Conservation (phyloP, 345 rosid genomes). For the Hevea brasiliensis region DNA sequence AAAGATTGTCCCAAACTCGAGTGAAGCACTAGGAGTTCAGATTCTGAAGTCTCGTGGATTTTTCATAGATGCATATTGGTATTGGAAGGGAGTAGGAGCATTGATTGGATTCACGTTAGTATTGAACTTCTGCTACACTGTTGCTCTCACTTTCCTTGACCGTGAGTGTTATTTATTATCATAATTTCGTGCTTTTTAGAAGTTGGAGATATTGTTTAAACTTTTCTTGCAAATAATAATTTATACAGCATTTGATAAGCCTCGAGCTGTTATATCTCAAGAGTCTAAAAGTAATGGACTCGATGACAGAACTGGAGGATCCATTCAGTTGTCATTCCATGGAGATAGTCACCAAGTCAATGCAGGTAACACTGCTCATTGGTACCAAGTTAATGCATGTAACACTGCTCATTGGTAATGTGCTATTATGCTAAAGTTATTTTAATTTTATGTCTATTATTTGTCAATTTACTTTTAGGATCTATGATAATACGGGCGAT, state of each 20-base stretch:
- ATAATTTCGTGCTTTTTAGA: not conserved
- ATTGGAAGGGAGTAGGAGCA: constrained; percentile 64
- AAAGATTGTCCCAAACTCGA: constrained; percentile 30
- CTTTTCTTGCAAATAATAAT: no score
- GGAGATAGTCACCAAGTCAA: not conserved
- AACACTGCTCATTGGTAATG: no score
- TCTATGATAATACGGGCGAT: no score
- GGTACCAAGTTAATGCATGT: no score
- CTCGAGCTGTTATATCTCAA: constrained; percentile 40
- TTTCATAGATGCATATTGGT: constrained; percentile 54
- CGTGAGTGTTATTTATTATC: constrained; percentile 59
- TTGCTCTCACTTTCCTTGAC: constrained; percentile 49
- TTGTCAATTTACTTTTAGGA: no score
- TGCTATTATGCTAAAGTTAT: no score
- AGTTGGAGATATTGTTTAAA: no score
- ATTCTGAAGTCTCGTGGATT: constrained; percentile 50
- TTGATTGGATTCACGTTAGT: constrained; percentile 37
- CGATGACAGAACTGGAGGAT: constrained; percentile 6
- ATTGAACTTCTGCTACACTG: constrained; percentile 42
- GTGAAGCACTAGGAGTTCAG: constrained; percentile 43
- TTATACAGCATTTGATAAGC: constrained; percentile 63
- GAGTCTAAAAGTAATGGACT: constrained; percentile 24
- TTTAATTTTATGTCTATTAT: no score
- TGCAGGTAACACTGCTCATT: not conserved
- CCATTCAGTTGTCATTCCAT: not conserved